Evolutionary conservation across 2,329 filamentous ascomycete genomes (phyloP).

Genomic region (Nigrospora oryzae): DNA sequence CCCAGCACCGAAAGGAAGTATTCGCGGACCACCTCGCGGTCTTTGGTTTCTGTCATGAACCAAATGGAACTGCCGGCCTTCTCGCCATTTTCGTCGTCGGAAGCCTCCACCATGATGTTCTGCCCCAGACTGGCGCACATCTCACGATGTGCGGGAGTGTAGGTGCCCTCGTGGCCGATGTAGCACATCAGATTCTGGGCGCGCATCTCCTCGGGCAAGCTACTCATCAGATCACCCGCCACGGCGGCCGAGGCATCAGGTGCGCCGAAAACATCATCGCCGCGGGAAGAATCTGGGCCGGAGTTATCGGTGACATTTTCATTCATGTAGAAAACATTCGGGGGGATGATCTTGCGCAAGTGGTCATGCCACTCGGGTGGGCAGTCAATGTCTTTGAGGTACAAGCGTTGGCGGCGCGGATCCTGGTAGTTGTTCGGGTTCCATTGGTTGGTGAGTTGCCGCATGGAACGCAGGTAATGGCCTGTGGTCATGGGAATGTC

Average conservation of each 20-base stretch:
- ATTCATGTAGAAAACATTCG: conserved; percentile 83
- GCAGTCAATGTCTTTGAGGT: conserved; percentile 96
- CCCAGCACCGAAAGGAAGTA: conserved; percentile 91
- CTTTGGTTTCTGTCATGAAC: conserved; percentile 98
- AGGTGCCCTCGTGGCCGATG: conserved; percentile 93
- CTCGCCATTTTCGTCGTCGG: conserved; percentile 62
- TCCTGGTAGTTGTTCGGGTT: conserved; percentile 68
- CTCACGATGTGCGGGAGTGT: conserved; percentile 88
- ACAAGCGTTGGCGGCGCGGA: conserved; percentile 74
- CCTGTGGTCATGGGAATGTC: conserved; percentile 79
- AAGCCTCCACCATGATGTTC: conserved; percentile 97
- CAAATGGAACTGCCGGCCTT: conserved; percentile 85
- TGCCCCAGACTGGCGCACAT: conserved; percentile 97
- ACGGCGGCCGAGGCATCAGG: conserved; percentile 53
- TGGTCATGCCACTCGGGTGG: conserved; percentile 79
- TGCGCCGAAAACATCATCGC: conserved; percentile 35
- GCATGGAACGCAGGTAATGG: conserved; percentile 87
- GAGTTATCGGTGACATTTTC: conserved; percentile 49
- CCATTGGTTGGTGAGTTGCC: conserved; percentile 76
- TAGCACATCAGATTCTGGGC: conserved; percentile 98
- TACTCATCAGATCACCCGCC: conserved; percentile 92
- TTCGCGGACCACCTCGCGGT: conserved; percentile 81
- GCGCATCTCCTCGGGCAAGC: conserved; percentile 75
- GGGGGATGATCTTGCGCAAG: conserved; percentile 68
- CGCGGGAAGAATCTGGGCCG: conserved; percentile 21